Conservation (phyloP, 2,329 filamentous ascomycete genomes). For the Cylindrodendrum hubeiense region DNA sequence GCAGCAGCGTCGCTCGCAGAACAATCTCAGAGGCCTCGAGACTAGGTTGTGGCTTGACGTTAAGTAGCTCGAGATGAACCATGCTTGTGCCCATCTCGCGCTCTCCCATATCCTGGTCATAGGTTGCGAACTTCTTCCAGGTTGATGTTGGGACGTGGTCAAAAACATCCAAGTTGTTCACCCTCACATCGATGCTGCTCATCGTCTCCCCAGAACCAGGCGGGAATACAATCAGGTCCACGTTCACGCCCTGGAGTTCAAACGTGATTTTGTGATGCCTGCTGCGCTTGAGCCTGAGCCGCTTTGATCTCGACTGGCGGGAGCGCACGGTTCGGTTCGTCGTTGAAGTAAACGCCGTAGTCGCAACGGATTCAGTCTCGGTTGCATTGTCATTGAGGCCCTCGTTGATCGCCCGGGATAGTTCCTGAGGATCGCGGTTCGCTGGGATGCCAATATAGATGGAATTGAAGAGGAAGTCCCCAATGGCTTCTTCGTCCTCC, state of each 20-base stretch:
- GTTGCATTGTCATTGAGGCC: constrained; percentile 87
- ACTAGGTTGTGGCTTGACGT: constrained; percentile 86
- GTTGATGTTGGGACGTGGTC: constrained; percentile 96
- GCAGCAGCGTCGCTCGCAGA: constrained; percentile 81
- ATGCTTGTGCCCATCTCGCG: constrained; percentile 89
- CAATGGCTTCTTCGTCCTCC: constrained; percentile 88
- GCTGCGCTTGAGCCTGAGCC: constrained; percentile 83
- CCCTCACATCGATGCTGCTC: constrained; percentile 86
- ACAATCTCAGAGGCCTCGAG: constrained; percentile 92
- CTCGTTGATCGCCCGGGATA: constrained; percentile 87
- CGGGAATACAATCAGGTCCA: constrained; percentile 85
- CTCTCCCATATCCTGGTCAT: constrained; percentile 88
- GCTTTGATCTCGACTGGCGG: constrained; percentile 63
- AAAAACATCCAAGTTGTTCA: constrained; percentile 89
- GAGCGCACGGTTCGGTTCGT: constrained; percentile 62
- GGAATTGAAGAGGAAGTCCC: constrained; percentile 97
- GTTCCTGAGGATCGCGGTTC: constrained; percentile 85
- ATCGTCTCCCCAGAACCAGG: constrained; percentile 83
- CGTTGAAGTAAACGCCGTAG: constrained; percentile 75
- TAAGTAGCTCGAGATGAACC: constrained; percentile 89
- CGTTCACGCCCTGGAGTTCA: constrained; percentile 86
- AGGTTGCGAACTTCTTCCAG: constrained; percentile 98
- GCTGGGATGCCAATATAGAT: constrained; percentile 96
- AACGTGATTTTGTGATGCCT: constrained; percentile 96
- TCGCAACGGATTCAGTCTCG: constrained; percentile 90